phyloP scores from a whole-genome alignment of 2,329 filamentous ascomycete species.

The Fragosphaeria purpurea region DNA sequence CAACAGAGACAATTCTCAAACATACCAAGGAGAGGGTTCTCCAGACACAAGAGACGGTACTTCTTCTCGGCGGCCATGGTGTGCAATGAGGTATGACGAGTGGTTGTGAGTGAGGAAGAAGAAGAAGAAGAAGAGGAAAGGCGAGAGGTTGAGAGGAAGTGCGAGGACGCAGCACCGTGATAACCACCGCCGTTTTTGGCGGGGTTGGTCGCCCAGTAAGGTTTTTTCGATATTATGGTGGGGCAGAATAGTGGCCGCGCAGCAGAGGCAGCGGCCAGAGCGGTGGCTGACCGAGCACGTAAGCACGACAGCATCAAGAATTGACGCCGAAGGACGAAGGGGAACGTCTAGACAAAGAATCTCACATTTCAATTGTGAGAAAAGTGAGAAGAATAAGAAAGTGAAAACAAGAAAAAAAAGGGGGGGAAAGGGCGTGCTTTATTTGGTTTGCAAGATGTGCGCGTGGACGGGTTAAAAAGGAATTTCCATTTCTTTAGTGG shows the following conservation, averaged over 20 bases:
- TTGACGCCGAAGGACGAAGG: background rate
- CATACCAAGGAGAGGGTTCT: slow-evolving; percentile 93
- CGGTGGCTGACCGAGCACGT: too few relatives aligned
- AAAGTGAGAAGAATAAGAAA: too few relatives aligned
- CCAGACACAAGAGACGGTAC: slow-evolving; percentile 83
- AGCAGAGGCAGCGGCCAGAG: background rate
- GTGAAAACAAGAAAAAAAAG: too few relatives aligned
- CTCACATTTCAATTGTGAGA: too few relatives aligned
- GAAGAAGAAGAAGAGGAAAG: background rate
- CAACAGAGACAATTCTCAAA: slow-evolving; percentile 8
- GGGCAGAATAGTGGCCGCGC: slow-evolving; percentile 1
- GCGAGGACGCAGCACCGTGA: background rate
- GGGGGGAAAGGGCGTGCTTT: too few relatives aligned
- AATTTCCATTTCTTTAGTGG: too few relatives aligned
- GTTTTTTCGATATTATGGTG: slow-evolving; percentile 9
- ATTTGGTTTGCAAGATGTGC: too few relatives aligned
- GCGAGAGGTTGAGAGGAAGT: background rate
- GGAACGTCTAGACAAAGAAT: background rate
- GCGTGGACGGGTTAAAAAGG: too few relatives aligned
- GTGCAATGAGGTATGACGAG: slow-evolving; percentile 5
- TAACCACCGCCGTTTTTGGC: background rate
- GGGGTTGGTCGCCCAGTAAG: slow-evolving; percentile 9
- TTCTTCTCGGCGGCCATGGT: slow-evolving; percentile 67
- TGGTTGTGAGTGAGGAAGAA: background rate
- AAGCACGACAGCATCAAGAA: too few relatives aligned